phyloP scores from a whole-genome alignment of 2,329 filamentous ascomycete genomes.

The Bipolaris bicolor region DNA sequence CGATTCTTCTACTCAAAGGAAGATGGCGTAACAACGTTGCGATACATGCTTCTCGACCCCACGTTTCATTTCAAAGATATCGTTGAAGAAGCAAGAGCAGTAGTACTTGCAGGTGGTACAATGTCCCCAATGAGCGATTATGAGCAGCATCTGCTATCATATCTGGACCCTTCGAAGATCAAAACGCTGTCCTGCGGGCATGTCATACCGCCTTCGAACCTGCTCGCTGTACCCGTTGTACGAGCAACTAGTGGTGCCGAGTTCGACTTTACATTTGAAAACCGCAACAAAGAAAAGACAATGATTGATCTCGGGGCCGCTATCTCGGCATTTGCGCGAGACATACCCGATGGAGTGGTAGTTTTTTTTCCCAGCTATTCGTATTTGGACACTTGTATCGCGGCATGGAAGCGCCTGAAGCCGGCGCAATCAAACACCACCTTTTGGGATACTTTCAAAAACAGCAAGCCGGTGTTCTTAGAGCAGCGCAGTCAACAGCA shows the following conservation, averaged over 20 bases:
- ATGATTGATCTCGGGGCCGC: conserved; percentile 76
- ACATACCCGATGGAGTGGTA: conserved; percentile 87
- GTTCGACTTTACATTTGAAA: conserved; percentile 89
- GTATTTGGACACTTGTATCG: conserved; percentile 76
- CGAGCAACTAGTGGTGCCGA: conserved; percentile 55
- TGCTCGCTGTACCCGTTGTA: conserved; percentile 76
- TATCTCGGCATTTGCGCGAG: conserved; percentile 71
- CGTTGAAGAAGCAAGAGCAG: conserved; percentile 80
- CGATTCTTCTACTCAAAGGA: conserved; percentile 63
- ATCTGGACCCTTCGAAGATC: conserved; percentile 67
- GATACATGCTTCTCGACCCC: conserved; percentile 88
- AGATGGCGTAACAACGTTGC: conserved; percentile 64
- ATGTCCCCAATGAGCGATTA: conserved; percentile 98
- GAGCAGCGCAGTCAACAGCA: conserved; percentile 42
- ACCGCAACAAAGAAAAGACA: conserved; percentile 70
- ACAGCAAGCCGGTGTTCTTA: conserved; percentile 61
- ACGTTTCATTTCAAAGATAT: conserved; percentile 90
- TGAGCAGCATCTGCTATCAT: conserved; percentile 81
- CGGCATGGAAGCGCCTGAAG: conserved; percentile 49
- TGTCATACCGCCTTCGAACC: conserved; percentile 82
- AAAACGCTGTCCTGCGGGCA: conserved; percentile 90
- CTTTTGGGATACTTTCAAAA: conserved; percentile 63
- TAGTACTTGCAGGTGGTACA: conserved; percentile 91
- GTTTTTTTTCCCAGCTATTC: conserved; percentile 96
- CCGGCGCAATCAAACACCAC: conserved; percentile 7